Evolutionary conservation across 495 filamentous ascomycete genomes (phyloP).

Genomic region (Neurospora sublineolata): DNA sequence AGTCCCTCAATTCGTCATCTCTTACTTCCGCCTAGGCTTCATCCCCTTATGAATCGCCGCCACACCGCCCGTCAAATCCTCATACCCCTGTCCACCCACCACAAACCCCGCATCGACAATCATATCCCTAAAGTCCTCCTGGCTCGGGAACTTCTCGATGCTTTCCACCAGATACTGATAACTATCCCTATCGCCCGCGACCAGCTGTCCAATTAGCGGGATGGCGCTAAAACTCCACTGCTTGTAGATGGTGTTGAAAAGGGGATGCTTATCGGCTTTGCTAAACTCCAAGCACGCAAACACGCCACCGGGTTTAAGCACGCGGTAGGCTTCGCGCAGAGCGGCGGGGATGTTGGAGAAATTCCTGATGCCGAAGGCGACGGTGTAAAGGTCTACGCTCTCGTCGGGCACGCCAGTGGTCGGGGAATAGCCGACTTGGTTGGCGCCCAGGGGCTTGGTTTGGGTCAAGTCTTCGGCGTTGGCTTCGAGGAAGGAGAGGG

Average conservation of each 20-base stretch:
- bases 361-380: conserved; percentile 95
- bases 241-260: conserved; percentile 85
- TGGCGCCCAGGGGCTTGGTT: conserved; percentile 11
- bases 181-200: conserved; percentile 86
- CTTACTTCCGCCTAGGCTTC: conserved; percentile 54
- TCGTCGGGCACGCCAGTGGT: conserved; percentile 41
- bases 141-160: conserved; percentile 84
- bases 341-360: conserved; percentile 80
- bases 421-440: neutral
- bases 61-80: conserved; percentile 82
- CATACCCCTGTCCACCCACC: conserved; percentile 69
- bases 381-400: conserved; percentile 84
- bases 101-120: conserved; percentile 80
- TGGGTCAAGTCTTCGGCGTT: conserved; percentile 67
- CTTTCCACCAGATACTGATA: conserved; percentile 99
- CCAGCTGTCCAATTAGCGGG: conserved; percentile 86
- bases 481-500: conserved; percentile 69
- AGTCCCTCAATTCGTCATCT: no score
- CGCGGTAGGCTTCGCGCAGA: conserved; percentile 67
- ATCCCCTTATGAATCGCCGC: conserved; percentile 95
- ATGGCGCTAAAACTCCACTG: conserved; percentile 92
- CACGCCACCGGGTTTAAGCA: conserved; percentile 87
- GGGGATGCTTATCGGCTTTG: conserved; percentile 53
- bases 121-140: conserved; percentile 76
- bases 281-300: conserved; percentile 97